Percentiles rank a stretch among this genome's conserved stretches.
Conservation (phyloP, 345 rosid species). For the Leavenworthia alabamica region DNA sequence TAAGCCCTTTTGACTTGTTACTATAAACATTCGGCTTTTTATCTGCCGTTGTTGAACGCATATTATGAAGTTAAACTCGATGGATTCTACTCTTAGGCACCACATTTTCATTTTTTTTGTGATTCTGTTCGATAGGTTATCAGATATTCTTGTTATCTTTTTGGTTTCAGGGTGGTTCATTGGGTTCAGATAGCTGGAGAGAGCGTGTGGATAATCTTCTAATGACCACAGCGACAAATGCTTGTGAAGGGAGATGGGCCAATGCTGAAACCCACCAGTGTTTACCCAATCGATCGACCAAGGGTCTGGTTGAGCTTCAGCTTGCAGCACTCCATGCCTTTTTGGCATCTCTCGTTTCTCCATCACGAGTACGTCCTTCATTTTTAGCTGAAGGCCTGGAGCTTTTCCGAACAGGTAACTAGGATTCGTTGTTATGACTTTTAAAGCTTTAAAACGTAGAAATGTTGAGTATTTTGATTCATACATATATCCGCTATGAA, state of each 20-base stretch:
- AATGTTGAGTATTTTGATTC: background rate
- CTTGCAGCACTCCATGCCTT: constrained; percentile 68
- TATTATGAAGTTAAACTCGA: background rate
- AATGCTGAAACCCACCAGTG: constrained; percentile 35
- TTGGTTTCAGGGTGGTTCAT: constrained; percentile 57
- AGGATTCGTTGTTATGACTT: background rate
- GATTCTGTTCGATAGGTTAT: background rate
- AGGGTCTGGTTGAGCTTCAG: constrained; percentile 49
- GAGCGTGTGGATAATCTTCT: constrained; percentile 53
- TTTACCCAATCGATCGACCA: constrained; percentile 29
- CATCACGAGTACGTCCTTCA: constrained; percentile 47
- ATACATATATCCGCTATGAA: constrained; percentile 6
- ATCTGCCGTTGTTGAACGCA: background rate
- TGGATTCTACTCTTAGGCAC: background rate
- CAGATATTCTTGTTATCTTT: background rate
- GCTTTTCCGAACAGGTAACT: constrained; percentile 68
- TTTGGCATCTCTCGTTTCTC: constrained; percentile 70
- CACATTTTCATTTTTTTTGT: background rate
- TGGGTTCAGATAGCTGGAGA: constrained; percentile 63
- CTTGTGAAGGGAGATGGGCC: constrained; percentile 52
- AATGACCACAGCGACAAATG: constrained; percentile 47
- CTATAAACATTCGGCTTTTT: background rate
- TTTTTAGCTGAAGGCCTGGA: constrained; percentile 59
- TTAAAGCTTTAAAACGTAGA: background rate
- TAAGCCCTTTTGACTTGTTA: constrained; percentile 30